phyloP scores from a whole-genome alignment of 139 green algal species.

The Haematococcus lacustris region DNA sequence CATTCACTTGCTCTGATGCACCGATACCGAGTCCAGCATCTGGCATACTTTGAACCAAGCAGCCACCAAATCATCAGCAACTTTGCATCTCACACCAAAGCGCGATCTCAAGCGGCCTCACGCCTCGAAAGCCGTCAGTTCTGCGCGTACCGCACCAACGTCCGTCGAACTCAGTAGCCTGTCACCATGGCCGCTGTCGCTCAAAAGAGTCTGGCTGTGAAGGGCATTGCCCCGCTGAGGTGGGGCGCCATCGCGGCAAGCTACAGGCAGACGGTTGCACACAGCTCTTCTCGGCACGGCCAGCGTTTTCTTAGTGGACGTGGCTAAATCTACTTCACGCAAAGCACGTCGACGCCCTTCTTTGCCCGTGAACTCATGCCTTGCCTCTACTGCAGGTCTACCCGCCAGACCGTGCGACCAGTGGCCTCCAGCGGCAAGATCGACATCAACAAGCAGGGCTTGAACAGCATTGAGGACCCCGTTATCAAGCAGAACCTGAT shows the following conservation, averaged over 20 bases:
- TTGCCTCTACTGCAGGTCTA: constrained; percentile 14
- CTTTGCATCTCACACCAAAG: no score
- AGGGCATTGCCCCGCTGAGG: background rate
- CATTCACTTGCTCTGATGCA: no score
- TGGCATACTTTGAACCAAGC: no score
- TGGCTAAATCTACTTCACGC: background rate
- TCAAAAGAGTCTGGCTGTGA: background rate
- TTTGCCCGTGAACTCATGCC: background rate
- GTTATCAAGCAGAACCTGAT: constrained; percentile 77
- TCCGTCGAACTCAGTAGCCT: no score
- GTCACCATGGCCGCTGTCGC: background rate
- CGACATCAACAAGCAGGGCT: constrained; percentile 72
- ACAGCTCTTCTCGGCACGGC: background rate
- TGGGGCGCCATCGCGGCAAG: background rate
- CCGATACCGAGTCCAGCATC: no score
- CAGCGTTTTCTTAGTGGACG: background rate
- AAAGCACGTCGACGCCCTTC: background rate
- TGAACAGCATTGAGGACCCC: constrained; percentile 71
- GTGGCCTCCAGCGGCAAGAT: constrained; percentile 57
- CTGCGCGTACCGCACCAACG: no score
- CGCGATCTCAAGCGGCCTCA: no score
- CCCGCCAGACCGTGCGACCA: constrained; percentile 18
- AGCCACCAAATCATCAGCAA: no score
- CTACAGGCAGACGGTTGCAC: background rate
- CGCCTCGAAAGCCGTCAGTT: no score